A percentile compares a stretch with the other conserved stretches of the same genome.
These are phyloP conservation scores for Conticribra weissflogii DNA, from an alignment of 108 stramenopile species.

Conservation along the genomic window DNA sequence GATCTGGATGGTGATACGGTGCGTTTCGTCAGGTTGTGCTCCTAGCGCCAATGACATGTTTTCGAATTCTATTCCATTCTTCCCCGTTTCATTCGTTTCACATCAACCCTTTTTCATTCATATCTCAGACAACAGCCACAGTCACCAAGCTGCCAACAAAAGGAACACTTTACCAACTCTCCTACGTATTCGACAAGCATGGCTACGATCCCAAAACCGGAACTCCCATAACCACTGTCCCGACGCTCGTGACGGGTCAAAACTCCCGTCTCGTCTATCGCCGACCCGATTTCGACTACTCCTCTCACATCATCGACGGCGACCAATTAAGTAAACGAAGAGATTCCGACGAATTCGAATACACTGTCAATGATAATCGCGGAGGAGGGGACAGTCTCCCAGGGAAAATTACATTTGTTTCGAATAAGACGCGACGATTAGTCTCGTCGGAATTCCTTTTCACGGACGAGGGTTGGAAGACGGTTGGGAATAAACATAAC, in stretches of 20 bases:
- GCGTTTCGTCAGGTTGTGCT: constrained; percentile 4
- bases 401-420: constrained; percentile 63
- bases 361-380: constrained; percentile 50
- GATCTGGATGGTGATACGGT: constrained; percentile 53
- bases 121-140: constrained; percentile 30
- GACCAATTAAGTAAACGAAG: constrained; percentile 23
- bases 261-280: constrained; percentile 54
- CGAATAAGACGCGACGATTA: constrained; percentile 17
- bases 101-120: not conserved
- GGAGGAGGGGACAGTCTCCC: constrained; percentile 25
- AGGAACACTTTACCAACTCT: constrained; percentile 57
- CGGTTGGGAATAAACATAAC: constrained; percentile 39
- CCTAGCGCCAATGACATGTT: too few species aligned
- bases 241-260: constrained; percentile 46
- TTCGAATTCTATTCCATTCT: too few species aligned
- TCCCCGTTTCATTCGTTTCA: too few species aligned
- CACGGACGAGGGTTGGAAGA: constrained; percentile 44
- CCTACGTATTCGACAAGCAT: constrained; percentile 60
- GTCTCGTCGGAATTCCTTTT: constrained; percentile 51
- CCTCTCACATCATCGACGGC: not conserved
- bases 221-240: constrained; percentile 23
- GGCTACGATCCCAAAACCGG: constrained; percentile 70
- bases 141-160: constrained; percentile 56
- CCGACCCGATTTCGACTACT: constrained; percentile 30
- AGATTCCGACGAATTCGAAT: constrained; percentile 42